Base-by-base conservation (phyloP, 805 yeast species). In the Lachancea dasiensis region DNA sequence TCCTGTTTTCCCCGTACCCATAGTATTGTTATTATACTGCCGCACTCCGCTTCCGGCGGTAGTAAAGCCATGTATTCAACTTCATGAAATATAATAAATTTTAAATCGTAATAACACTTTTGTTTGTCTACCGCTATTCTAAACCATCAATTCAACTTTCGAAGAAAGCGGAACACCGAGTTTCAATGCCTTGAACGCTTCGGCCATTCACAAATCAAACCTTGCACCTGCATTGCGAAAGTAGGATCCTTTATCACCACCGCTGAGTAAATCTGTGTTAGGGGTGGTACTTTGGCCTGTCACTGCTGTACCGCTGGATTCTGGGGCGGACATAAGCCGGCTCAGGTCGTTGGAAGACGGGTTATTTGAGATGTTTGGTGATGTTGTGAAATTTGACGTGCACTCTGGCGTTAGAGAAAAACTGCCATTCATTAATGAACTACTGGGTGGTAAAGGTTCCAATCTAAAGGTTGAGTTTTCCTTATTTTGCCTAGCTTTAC, bases 351-450 rank as follows among this genome's bases (percentile, higher is more conserved):
- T 38, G 14, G 31, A 27, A 8, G 57, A 52, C 16, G 41, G 40
- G 22, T 43, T 49, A 31, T 58, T 47, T 8, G 63, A 57, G n/a
- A 39, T 19, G 25, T 30, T 27, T 10, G 64, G 64, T 6, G 56
- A 47, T 3, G 55, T 54, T 20, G 43, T 45, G 21, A 54, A 54
- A 31, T 49, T 54, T 5, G 62, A 56, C 23, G 36, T 38, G n/a
- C 54, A 39, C 37, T 56, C 58, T 6, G 64, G 64, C 18, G 58
- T 52, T 10, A 50, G 48, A 34, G 61, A 51, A 27, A 45, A 56
- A 14, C 55, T 43, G 14, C 64, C 64, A 36, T 58, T 56, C 64
- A 59, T 59, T 38, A 58, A 39, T 2, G 60, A 49, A 17, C 41
- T 43, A 4, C 33, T 28, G 20, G 63, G 61, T 6, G 61, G 60